phyloP scores from a whole-genome alignment of 805 yeast species.

The Candida golubevii region DNA sequence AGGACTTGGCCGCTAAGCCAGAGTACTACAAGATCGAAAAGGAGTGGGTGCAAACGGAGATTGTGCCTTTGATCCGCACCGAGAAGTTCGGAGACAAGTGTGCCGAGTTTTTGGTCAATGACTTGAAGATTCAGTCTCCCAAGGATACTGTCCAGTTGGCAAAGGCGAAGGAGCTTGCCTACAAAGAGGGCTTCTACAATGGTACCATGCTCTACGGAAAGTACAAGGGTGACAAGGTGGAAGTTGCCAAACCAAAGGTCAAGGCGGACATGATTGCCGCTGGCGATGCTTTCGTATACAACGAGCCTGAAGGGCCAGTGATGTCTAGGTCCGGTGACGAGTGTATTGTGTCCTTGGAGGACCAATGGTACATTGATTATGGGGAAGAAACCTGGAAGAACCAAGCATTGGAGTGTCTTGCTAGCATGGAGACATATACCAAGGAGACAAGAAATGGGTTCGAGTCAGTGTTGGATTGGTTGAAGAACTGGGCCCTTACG shows the following conservation, averaged over 20 bases:
- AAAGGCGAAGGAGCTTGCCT: conserved; percentile 88
- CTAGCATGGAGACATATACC: conserved; percentile 69
- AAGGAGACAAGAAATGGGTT: conserved; percentile 87
- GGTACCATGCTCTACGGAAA: conserved; percentile 79
- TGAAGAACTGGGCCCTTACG: conserved; percentile 96
- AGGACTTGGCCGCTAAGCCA: conserved; percentile 82
- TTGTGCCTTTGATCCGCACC: conserved; percentile 71
- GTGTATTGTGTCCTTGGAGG: conserved; percentile 94
- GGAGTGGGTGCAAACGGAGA: conserved; percentile 79
- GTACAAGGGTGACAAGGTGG: conserved; percentile 86
- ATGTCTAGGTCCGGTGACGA: conserved; percentile 95
- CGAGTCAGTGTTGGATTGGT: conserved; percentile 92
- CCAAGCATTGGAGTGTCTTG: conserved; percentile 75
- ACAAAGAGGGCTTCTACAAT: conserved; percentile 93
- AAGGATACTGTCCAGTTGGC: conserved; percentile 85
- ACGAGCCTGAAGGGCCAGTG: conserved; percentile 89
- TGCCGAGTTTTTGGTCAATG: conserved; percentile 80
- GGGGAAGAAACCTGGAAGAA: conserved; percentile 92
- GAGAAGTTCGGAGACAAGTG: conserved; percentile 83
- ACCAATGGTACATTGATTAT: conserved; percentile 97
- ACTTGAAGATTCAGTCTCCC: conserved; percentile 89
- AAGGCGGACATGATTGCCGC: conserved; percentile 73
- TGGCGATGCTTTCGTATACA: conserved; percentile 82
- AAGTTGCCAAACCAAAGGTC: conserved; percentile 82
- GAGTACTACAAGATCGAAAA: conserved; percentile 81